phyloP scores from a whole-genome alignment of 2,329 filamentous ascomycete genomes.

The Penicillium psychrosexuale region DNA sequence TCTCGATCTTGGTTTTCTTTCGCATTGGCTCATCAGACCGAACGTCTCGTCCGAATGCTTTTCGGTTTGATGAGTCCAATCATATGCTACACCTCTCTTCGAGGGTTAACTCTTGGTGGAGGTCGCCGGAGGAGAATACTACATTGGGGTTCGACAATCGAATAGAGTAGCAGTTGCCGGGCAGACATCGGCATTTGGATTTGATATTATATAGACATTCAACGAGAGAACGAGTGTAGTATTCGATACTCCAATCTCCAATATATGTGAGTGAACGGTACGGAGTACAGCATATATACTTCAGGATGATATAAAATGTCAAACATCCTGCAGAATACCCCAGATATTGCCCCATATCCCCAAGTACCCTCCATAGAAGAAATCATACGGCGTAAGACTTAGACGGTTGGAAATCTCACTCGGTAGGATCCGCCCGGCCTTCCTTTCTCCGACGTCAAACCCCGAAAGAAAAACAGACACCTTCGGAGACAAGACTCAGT shows the following conservation, averaged over 20 bases:
- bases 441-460: slow-evolving; percentile 7
- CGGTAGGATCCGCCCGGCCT: slow-evolving; percentile 19
- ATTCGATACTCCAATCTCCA: neutral
- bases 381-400: slow-evolving; percentile 14
- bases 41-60: slow-evolving; percentile 9
- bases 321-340: neutral
- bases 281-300: too few species aligned
- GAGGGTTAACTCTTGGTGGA: slow-evolving; percentile 8
- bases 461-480: neutral
- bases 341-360: neutral
- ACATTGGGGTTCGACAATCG: slow-evolving; percentile 4
- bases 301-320: neutral
- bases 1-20: slow-evolving; percentile 2
- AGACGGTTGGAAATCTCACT: neutral
- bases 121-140: slow-evolving; percentile 16
- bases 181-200: neutral
- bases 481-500: neutral
- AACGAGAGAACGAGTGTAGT: too few species aligned
- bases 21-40: slow-evolving; percentile 19
- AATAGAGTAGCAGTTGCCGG: neutral
- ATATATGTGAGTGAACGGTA: neutral
- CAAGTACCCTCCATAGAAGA: slow-evolving; percentile 1
- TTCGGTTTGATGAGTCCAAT: slow-evolving; percentile 16
- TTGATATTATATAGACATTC: neutral
- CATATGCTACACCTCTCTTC: neutral